phyloP scores from a whole-genome alignment of 306 rosid genomes.

The Pyrus bretschneideri region DNA sequence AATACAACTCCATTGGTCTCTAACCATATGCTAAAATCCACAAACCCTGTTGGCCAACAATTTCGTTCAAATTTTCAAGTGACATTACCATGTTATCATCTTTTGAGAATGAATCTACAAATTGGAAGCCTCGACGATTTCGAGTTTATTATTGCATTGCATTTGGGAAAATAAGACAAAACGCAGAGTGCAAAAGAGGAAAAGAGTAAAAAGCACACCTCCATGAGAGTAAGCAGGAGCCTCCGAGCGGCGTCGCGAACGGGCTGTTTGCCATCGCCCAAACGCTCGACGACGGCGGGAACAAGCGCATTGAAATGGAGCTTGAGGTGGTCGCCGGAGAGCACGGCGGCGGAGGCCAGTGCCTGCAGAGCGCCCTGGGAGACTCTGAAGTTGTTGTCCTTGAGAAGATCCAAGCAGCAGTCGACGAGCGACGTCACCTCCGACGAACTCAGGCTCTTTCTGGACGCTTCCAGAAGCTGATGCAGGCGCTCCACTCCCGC shows the following conservation, averaged over 20 bases:
- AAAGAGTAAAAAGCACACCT: slow-evolving; percentile 40
- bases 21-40: not conserved
- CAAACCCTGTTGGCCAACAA: not conserved
- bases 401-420: slow-evolving; percentile 89
- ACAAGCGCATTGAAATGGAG: slow-evolving; percentile 93
- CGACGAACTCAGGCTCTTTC: slow-evolving; percentile 65
- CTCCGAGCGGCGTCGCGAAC: slow-evolving; percentile 95
- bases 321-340: slow-evolving; percentile 91
- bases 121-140: not conserved
- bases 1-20: not conserved
- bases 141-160: not conserved
- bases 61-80: not conserved
- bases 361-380: slow-evolving; percentile 97
- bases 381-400: slow-evolving; percentile 86
- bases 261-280: slow-evolving; percentile 95
- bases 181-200: not conserved
- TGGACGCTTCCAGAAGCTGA: slow-evolving; percentile 79
- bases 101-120: not conserved
- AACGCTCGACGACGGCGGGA: slow-evolving; percentile 90
- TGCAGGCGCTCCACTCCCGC: slow-evolving; percentile 97
- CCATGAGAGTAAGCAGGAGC: slow-evolving; percentile 93
- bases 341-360: slow-evolving; percentile 91
- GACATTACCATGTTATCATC: too few relatives aligned
- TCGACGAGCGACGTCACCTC: slow-evolving; percentile 83
- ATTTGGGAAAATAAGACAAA: not conserved